Evolutionary conservation across 192 early-diverging fungal genomes (phyloP).

Genomic region (Podila verticillata): DNA sequence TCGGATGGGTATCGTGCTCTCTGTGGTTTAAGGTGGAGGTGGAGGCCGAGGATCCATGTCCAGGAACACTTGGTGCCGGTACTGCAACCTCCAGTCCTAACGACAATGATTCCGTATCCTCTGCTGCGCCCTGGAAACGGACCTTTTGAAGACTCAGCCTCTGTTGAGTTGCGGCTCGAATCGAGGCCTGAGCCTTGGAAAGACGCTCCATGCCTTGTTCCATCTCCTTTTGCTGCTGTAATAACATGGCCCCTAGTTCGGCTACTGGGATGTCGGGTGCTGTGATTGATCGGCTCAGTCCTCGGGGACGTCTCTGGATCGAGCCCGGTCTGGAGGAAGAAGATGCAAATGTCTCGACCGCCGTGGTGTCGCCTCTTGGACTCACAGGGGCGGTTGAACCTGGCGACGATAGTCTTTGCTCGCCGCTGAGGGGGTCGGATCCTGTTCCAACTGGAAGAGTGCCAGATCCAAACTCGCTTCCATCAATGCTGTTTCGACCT

Average conservation of each 20-base stretch:
- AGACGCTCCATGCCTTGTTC: constrained; percentile 43
- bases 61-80: neutral
- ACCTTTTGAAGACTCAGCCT: constrained; percentile 25
- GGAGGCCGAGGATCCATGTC: neutral
- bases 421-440: neutral
- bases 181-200: constrained; percentile 35
- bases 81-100: neutral
- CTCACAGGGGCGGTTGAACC: no score
- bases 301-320: constrained; percentile 29
- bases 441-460: constrained; percentile 2
- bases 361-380: constrained; percentile 29
- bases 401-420: no score
- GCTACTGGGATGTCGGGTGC: constrained; percentile 45
- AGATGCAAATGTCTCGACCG: constrained; percentile 4
- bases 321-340: constrained; percentile 6
- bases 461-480: constrained; percentile 40
- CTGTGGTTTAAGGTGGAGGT: neutral
- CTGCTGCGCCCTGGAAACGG: constrained; percentile 19
- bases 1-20: neutral
- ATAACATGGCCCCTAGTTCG: constrained; percentile 40
- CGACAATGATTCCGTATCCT: neutral
- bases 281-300: constrained; percentile 41
- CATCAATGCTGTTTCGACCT: constrained; percentile 41
- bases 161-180: constrained; percentile 21
- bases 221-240: constrained; percentile 48